These are phyloP conservation scores for Trypanosomatidae sp. DNA, from an alignment of 208 protist species.

Conservation along the genomic window DNA sequence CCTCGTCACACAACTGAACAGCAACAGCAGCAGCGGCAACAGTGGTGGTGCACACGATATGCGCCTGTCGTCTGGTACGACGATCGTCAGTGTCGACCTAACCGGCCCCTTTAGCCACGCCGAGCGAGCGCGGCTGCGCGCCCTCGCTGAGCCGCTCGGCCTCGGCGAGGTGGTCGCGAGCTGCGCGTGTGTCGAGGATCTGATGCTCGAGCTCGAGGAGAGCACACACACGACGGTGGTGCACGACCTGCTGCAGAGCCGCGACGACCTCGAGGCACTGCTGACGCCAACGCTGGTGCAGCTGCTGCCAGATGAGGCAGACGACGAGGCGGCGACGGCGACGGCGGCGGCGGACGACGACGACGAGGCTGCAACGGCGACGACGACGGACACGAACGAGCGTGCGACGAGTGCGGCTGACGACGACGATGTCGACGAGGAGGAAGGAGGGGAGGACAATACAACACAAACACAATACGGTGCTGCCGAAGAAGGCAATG, in stretches of 20 bases:
- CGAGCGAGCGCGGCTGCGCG: conserved; percentile 29
- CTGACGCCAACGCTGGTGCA: conserved; percentile 74
- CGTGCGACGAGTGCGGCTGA: too few relatives aligned
- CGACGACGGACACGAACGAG: too few relatives aligned
- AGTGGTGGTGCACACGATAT: too few relatives aligned
- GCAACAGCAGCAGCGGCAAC: conserved; percentile 1
- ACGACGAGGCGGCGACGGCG: conserved; percentile 5
- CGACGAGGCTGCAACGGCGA: neutral
- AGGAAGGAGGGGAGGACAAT: conserved; percentile 15
- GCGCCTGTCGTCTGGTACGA: conserved; percentile 17
- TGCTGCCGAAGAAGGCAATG: conserved; percentile 5
- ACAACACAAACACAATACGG: conserved; percentile 5
- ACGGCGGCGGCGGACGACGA: conserved; percentile 7
- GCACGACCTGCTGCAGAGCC: conserved; percentile 61
- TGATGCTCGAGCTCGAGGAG: conserved; percentile 50
- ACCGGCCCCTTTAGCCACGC: conserved; percentile 40
- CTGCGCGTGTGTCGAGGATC: conserved; percentile 48
- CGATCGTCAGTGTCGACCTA: conserved; percentile 51
- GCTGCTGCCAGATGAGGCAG: conserved; percentile 57
- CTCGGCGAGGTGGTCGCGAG: conserved; percentile 32
- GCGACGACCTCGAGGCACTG: conserved; percentile 67
- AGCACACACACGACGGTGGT: conserved; percentile 33
- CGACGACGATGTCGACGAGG: conserved; percentile 9
- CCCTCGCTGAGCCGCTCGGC: conserved; percentile 52
- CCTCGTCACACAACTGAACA: conserved; percentile 32